phyloP scores from a whole-genome alignment of 306 rosid genomes.

The Vigna nakashimae region DNA sequence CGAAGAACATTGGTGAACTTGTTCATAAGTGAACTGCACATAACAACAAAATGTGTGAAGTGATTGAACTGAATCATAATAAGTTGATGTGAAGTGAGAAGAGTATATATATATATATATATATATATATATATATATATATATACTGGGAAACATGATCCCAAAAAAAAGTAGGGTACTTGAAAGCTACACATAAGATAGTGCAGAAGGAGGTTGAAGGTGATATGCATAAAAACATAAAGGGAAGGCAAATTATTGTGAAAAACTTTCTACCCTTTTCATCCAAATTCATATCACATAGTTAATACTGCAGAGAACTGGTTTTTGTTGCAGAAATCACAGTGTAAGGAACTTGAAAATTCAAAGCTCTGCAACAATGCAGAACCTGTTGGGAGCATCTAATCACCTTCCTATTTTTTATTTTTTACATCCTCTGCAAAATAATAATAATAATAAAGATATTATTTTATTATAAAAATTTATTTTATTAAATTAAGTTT shows the following conservation, averaged over 20 bases:
- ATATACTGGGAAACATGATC: constrained; percentile 38
- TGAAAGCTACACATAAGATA: no score
- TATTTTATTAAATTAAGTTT: no score
- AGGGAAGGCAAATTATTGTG: neutral
- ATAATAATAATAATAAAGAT: neutral
- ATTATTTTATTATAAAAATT: no score
- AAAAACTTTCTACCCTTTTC: neutral
- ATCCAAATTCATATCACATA: no score
- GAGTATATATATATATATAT: no score
- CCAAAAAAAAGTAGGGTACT: constrained; percentile 18
- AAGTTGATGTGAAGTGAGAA: no score
- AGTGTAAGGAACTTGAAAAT: constrained; percentile 17
- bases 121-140: no score
- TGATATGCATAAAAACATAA: neutral
- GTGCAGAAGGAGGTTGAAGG: no score
- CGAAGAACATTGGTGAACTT: neutral
- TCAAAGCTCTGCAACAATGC: constrained; percentile 31
- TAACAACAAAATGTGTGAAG: no score
- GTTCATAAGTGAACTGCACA: no score
- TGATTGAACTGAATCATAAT: no score
- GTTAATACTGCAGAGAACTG: constrained; percentile 16
- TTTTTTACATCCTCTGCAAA: neutral
- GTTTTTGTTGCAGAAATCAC: constrained; percentile 35
- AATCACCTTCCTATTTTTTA: neutral
- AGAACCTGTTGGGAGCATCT: constrained; percentile 35